Evolutionary conservation across 2,329 filamentous ascomycete species (phyloP), one percentile per base, ranked within the genome.

Genomic region (Cadophora gregata): DNA sequence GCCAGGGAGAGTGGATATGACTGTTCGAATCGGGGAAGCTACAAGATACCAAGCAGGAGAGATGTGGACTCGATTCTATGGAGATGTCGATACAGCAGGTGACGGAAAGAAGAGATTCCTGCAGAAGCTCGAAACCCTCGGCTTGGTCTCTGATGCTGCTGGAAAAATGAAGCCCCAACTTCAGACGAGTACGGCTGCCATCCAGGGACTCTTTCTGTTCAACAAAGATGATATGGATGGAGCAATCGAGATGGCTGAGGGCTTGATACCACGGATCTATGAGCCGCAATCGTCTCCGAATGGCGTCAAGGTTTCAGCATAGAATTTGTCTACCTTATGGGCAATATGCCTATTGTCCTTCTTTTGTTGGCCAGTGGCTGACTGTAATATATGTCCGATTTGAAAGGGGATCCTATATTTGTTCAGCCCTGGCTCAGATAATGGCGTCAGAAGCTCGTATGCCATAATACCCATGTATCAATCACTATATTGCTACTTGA

Each of bases 61-160:
- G 78, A 91, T 99, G 81, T 99, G 95, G 93, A 91, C 96, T 78
- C 88, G 96, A 24, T 99, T 98, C 81, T 99, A 98, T 76, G 91
- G 91, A 4, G 92, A 96, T 38, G 82, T 93, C 27, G 94, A 97
- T 75, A 71, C 74, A 0, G 85, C 88, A 63, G 88, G 89, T 19
- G 78, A 80, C 6, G 86, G 88, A 24, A 88, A 88, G 73, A 80
- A 85, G 73, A 82, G 85, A 21, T 98, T 99, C 80, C 79, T 98
- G 70, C 76, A 83, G 25, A 87, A 86, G 68, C 85, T 97, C 14
- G 85, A 88, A 53, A 84, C 89, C 59, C 81, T 96, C 19, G 90
- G 90, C 0, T 79, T 97, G 29, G 87, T 96, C 62, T 85, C 88
- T 21, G 83, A 86, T 61, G 83, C 58, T 14, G 53, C 63, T 25